Conservation (phyloP, 805 yeast species). For the Blastobotrys parvus region DNA sequence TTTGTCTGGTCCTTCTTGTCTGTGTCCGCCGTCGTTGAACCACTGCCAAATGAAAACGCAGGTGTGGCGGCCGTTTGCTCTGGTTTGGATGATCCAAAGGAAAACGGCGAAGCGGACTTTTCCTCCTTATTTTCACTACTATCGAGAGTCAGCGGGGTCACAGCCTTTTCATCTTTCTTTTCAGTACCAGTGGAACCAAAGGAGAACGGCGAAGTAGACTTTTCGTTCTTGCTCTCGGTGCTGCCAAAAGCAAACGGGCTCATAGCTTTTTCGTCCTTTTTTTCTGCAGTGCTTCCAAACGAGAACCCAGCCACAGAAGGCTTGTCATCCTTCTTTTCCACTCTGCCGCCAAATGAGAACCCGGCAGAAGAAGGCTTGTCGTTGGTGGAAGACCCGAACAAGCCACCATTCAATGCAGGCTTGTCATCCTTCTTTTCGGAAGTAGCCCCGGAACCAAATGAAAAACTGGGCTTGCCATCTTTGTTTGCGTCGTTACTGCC, state of each 20-base stretch:
- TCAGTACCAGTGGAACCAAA: slow-evolving; percentile 1
- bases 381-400: slow-evolving; percentile 5
- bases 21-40: slow-evolving; percentile 5
- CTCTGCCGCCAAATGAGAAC: slow-evolving; percentile 2
- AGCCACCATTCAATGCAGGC: not conserved
- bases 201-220: slow-evolving; percentile 1
- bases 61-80: slow-evolving; percentile 4
- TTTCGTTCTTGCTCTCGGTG: not conserved
- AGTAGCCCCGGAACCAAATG: slow-evolving; percentile 8
- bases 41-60: slow-evolving; percentile 10
- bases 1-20: slow-evolving; percentile 6
- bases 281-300: slow-evolving; percentile 2
- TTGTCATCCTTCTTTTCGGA: slow-evolving; percentile 1
- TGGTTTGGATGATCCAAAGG: not conserved
- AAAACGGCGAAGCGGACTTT: not conserved
- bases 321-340: not conserved
- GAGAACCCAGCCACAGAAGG: not conserved
- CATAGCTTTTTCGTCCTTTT: not conserved
- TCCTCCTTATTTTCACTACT: slow-evolving; percentile 1
- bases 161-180: not conserved
- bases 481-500: not conserved
- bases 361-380: not conserved
- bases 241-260: slow-evolving; percentile 1
- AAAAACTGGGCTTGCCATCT: slow-evolving; percentile 5
- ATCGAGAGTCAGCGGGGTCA: slow-evolving; percentile 3